A percentile compares a stretch with the other conserved stretches of the same genome.
These are phyloP conservation scores for Podospora anserina DNA, from an alignment of 495 filamentous ascomycete species.

Conservation along the genomic window DNA sequence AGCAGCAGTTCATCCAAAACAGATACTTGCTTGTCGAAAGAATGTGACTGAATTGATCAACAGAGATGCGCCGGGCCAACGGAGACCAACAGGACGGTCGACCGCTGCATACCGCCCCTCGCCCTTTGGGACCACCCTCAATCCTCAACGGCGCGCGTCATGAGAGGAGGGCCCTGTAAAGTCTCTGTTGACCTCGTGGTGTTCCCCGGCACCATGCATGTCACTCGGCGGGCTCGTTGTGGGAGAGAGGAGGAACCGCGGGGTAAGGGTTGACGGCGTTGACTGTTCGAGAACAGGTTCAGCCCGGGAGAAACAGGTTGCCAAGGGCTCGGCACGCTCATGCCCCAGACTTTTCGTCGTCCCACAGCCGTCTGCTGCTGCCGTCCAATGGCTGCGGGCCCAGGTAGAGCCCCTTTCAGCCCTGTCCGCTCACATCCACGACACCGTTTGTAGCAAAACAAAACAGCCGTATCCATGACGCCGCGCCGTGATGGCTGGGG, in stretches of 20 bases:
- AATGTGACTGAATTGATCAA: neutral
- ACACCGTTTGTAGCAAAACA: slow-evolving; percentile 4
- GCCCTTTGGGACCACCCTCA: neutral
- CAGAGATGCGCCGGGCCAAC: neutral
- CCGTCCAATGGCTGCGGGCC: slow-evolving; percentile 12
- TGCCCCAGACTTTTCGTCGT: slow-evolving; percentile 1
- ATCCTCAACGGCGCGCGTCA: neutral
- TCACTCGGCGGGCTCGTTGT: slow-evolving; percentile 13
- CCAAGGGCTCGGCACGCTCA: slow-evolving; percentile 31
- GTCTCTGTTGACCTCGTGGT: slow-evolving; percentile 11
- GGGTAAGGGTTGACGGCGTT: neutral
- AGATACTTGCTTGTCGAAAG: too few species aligned
- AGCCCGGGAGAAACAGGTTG: slow-evolving; percentile 28
- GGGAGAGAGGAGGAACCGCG: neutral
- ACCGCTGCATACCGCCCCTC: neutral
- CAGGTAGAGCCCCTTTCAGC: slow-evolving; percentile 11
- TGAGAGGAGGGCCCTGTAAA: neutral
- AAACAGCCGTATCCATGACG: neutral
- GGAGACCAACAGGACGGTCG: neutral
- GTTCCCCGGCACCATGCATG: slow-evolving; percentile 12
- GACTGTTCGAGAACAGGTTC: slow-evolving; percentile 20
- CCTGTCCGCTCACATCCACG: neutral
- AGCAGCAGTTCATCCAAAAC: neutral
- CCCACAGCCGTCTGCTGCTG: slow-evolving; percentile 1
- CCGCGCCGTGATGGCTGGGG: neutral